Evolutionary conservation across 164 flowering plant species (phyloP).

Genomic region (Stephania cephalantha): DNA sequence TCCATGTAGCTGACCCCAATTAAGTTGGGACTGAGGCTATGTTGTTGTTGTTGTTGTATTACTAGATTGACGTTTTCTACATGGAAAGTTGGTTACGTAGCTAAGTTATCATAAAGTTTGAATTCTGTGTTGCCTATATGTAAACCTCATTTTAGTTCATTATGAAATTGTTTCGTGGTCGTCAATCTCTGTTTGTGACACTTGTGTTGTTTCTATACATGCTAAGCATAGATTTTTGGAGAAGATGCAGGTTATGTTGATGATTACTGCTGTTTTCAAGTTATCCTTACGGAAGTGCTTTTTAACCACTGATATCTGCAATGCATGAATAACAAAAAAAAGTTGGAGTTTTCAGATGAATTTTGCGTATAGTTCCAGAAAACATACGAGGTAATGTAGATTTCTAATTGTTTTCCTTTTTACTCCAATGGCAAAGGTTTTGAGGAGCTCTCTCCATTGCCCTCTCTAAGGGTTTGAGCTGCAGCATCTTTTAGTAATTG

Average conservation of each 20-base stretch:
- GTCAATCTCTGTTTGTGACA: too few relatives aligned
- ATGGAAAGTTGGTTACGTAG: too few relatives aligned
- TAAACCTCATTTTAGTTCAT: too few relatives aligned
- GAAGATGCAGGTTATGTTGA: background rate
- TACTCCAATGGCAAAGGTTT: background rate
- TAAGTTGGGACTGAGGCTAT: too few relatives aligned
- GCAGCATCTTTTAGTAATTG: background rate
- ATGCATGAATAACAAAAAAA: background rate
- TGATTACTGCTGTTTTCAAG: background rate
- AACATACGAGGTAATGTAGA: background rate
- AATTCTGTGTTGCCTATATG: too few relatives aligned
- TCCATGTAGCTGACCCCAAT: too few relatives aligned
- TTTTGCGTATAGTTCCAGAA: background rate
- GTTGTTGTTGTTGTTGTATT: too few relatives aligned
- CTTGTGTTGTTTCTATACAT: too few relatives aligned
- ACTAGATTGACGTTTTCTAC: too few relatives aligned
- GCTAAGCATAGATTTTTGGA: too few relatives aligned
- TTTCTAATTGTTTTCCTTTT: background rate
- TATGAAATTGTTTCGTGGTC: too few relatives aligned
- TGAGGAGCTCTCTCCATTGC: background rate
- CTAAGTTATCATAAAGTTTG: too few relatives aligned
- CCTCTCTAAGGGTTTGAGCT: background rate
- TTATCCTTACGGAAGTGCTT: background rate
- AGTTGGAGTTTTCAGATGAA: background rate
- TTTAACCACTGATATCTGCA: background rate